phyloP scores from a whole-genome alignment of 495 filamentous ascomycete genomes.

The Chaetomium tenue region DNA sequence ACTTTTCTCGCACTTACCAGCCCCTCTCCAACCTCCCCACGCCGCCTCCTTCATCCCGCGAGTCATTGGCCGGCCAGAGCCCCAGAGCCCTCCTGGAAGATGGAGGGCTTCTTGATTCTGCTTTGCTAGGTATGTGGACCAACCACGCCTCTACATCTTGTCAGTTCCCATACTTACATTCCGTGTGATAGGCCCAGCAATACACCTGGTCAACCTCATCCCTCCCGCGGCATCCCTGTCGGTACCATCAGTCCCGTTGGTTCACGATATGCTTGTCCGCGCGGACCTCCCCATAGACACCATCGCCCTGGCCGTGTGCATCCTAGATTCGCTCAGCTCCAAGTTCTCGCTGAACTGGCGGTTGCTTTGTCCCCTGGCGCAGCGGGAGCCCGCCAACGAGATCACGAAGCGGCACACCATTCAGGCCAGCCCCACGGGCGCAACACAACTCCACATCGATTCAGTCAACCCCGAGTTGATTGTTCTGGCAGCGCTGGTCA shows the following conservation, averaged over 20 bases:
- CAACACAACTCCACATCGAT: constrained; percentile 50
- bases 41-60: constrained; percentile 53
- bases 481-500: constrained; percentile 48
- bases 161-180: neutral
- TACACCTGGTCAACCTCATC: constrained; percentile 56
- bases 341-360: constrained; percentile 56
- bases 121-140: constrained; percentile 46
- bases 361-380: constrained; percentile 46
- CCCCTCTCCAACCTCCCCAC: constrained; percentile 61
- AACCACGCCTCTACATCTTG: neutral
- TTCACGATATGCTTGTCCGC: constrained; percentile 53
- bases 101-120: constrained; percentile 41
- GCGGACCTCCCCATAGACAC: constrained; percentile 50
- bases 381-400: constrained; percentile 18
- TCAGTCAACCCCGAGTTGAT: constrained; percentile 54
- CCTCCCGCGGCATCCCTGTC: constrained; percentile 53
- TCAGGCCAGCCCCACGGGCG: constrained; percentile 33
- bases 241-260: constrained; percentile 47
- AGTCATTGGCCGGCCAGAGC: constrained; percentile 42
- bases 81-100: constrained; percentile 45
- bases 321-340: constrained; percentile 55
- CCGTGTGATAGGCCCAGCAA: constrained; percentile 47
- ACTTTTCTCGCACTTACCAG: constrained; percentile 56
- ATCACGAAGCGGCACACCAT: constrained; percentile 48
- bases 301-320: constrained; percentile 54